Conservation (phyloP, 768 basidiomycete species). For the Rubroboletus pulcherrimus region DNA sequence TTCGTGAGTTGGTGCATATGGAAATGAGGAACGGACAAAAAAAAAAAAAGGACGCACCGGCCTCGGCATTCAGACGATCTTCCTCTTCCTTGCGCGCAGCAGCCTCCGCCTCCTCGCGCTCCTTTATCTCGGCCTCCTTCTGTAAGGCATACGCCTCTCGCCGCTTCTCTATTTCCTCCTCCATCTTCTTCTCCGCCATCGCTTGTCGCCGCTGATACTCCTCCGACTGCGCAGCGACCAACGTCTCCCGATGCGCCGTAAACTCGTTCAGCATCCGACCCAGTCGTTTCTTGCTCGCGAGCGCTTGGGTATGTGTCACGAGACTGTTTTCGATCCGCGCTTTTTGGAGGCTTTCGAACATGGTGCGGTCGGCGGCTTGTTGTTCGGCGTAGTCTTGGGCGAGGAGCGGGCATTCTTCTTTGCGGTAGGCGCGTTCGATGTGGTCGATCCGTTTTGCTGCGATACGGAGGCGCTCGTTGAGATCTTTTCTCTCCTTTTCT, state of each 20-base stretch:
- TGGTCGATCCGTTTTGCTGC: slow-evolving; percentile 91
- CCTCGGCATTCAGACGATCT: slow-evolving; percentile 44
- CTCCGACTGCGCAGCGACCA: slow-evolving; percentile 56
- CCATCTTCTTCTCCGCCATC: slow-evolving; percentile 61
- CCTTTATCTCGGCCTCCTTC: slow-evolving; percentile 41
- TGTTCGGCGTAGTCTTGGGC: slow-evolving; percentile 83
- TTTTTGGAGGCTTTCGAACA: slow-evolving; percentile 60
- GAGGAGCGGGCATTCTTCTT: slow-evolving; percentile 86
- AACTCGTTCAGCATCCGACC: slow-evolving; percentile 73
- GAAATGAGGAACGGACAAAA: not conserved
- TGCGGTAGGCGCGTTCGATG: slow-evolving; percentile 89
- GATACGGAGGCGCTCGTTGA: slow-evolving; percentile 77
- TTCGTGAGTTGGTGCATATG: slow-evolving; percentile 1
- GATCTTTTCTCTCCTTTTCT: slow-evolving; percentile 93
- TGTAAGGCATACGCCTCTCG: slow-evolving; percentile 58
- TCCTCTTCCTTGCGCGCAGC: slow-evolving; percentile 31
- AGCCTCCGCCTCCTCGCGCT: slow-evolving; percentile 25
- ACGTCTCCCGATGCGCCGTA: slow-evolving; percentile 42
- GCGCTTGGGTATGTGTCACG: slow-evolving; percentile 56
- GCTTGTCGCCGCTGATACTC: slow-evolving; percentile 60
- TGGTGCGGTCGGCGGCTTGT: slow-evolving; percentile 69
- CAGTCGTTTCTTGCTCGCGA: slow-evolving; percentile 75
- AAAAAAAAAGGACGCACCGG: slow-evolving; percentile 39
- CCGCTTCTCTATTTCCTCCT: slow-evolving; percentile 80
- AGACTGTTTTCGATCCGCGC: slow-evolving; percentile 54